Evolutionary conservation across 345 rosid species (phyloP), one percentile per base, ranked within the genome.

Genomic region (Boechera divaricarpa): DNA sequence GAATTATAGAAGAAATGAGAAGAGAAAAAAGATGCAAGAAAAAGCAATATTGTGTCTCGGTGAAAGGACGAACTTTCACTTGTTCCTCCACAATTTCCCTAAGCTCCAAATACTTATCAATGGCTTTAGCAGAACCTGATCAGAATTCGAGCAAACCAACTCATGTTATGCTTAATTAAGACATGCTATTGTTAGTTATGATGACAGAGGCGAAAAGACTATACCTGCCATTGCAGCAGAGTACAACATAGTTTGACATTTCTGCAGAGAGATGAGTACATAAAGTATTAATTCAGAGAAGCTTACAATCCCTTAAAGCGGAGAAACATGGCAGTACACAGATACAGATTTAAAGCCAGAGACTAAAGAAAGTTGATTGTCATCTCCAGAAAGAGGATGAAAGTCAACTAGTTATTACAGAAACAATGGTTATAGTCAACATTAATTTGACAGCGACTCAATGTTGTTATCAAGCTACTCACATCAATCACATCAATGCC

Each of bases 81-180:
- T 91, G 94, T 49, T 93, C 98, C 86, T 93, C 98, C 60, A 86
- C 79, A 18, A 45, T 7, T 77, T 85, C 90, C 85, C 99, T 87
- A 21, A 90, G 63, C 81, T 96, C 98, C 89, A 96, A 74, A 85
- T 96, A 96, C 77, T 82, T 83, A 55, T 96, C 97, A 70, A 88
- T 82, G 35, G 91, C 90, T 90, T 84, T 85, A 29, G 87, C 89
- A 63, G 97, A 87, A 69, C 88, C 99, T 96, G 88, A 74, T 83
- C 11, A 61, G 10, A 62, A 72, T 54, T 16, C 42, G 58, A 75
- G 52, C 21, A 69, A 76, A 73, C 12, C 10, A 76, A 24, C 45
- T 72, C 32, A 73, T 21, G 15, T 33, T 26, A 72, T 29, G 45
- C 47, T 49, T 38, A 67, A 53, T 3, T 36, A 28, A 61, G 10